Evolutionary conservation across 257 asterid genomes (phyloP).

Genomic region (Primulina huaijiensis): DNA sequence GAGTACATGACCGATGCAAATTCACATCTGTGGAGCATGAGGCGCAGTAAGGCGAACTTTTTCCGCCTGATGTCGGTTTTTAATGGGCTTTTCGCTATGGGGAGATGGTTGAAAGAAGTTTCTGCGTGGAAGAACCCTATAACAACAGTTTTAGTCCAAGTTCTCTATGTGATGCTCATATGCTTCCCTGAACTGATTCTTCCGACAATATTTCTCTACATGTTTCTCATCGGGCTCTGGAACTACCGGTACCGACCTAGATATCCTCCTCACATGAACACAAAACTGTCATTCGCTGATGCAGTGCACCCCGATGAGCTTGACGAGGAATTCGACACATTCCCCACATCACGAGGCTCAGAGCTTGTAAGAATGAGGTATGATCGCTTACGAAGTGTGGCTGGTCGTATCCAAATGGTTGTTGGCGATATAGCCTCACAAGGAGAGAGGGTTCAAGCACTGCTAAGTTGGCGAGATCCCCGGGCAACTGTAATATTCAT

Average conservation of each 20-base stretch:
- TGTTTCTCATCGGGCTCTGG: constrained; percentile 82
- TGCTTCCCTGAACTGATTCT: constrained; percentile 71
- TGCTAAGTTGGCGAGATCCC: constrained; percentile 92
- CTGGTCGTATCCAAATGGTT: constrained; percentile 77
- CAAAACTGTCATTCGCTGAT: constrained; percentile 71
- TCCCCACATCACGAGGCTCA: constrained; percentile 54
- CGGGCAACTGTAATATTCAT: constrained; percentile 73
- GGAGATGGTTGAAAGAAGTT: constrained; percentile 81
- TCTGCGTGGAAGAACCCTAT: constrained; percentile 73
- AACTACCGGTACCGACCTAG: constrained; percentile 63
- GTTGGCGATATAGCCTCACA: constrained; percentile 83
- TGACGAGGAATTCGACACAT: constrained; percentile 82
- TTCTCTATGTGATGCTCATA: constrained; percentile 64
- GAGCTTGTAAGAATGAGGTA: constrained; percentile 75
- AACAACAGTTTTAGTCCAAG: constrained; percentile 73
- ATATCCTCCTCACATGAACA: constrained; percentile 93
- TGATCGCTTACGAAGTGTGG: constrained; percentile 74
- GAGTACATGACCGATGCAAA: constrained; percentile 81
- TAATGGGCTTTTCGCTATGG: constrained; percentile 44
- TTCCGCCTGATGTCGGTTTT: constrained; percentile 65
- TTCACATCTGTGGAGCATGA: constrained; percentile 94
- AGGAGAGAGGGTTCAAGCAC: constrained; percentile 83
- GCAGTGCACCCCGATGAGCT: constrained; percentile 71
- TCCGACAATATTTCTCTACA: constrained; percentile 70
- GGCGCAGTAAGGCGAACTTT: constrained; percentile 88